Conservation (phyloP, 2,329 filamentous ascomycete species). For the Colletotrichum coccodes region DNA sequence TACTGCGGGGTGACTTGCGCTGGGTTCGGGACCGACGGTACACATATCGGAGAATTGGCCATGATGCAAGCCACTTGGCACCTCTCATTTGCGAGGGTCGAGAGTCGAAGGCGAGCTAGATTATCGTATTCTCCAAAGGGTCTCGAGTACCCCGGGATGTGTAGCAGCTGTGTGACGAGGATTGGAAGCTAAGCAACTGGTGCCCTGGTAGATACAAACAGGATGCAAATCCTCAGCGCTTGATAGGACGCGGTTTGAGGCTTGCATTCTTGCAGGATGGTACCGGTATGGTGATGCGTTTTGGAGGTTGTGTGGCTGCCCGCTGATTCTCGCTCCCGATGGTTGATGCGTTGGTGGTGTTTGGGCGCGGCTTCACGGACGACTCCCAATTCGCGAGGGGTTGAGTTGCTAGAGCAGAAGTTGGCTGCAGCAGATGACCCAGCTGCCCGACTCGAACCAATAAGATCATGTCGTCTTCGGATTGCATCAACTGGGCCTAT, state of each 20-base stretch:
- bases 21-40: constrained; percentile 26
- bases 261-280: constrained; percentile 5
- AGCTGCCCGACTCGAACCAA: neutral
- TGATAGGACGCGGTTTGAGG: constrained; percentile 9
- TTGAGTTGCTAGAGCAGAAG: neutral
- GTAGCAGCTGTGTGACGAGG: constrained; percentile 10
- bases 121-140: neutral
- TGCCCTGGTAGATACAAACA: neutral
- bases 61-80: constrained; percentile 22
- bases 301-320: constrained; percentile 20
- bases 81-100: neutral
- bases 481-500: neutral
- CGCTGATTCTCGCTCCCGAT: neutral
- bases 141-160: neutral
- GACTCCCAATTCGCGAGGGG: constrained; percentile 20
- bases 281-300: neutral
- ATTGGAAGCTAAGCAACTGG: neutral
- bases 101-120: neutral
- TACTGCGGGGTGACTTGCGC: constrained; percentile 3
- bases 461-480: neutral
- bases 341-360: constrained; percentile 4
- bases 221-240: neutral
- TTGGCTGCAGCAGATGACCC: neutral
- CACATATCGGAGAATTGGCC: constrained; percentile 5
- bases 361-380: constrained; percentile 20